These are phyloP conservation scores for Parachlorella kessleri DNA, from an alignment of 139 green algal genomes.

Conservation along the genomic window DNA sequence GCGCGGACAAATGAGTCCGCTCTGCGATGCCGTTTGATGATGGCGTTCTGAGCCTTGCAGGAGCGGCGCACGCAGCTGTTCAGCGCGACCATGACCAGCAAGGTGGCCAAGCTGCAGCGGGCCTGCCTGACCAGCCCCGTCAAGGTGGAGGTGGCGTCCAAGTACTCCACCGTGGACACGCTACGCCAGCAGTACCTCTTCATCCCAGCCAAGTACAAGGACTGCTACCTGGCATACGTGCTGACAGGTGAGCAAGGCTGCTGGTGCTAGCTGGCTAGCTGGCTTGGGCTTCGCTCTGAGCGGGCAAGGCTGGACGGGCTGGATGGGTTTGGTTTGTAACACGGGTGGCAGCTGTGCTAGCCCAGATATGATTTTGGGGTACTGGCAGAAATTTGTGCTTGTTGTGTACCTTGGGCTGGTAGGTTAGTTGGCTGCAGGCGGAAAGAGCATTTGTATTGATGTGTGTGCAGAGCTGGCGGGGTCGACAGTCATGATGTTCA, in stretches of 20 bases:
- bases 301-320: too few species aligned
- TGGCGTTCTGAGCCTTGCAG: background rate
- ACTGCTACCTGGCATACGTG: constrained; percentile 92
- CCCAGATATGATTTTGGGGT: too few species aligned
- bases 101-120: constrained; percentile 98
- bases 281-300: too few species aligned
- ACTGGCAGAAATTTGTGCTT: too few species aligned
- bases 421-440: too few species aligned
- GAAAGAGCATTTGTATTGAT: too few species aligned
- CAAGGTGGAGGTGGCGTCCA: constrained; percentile 95
- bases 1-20: too few species aligned
- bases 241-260: constrained; percentile 80
- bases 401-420: too few species aligned
- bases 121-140: constrained; percentile 93
- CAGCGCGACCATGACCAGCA: constrained; percentile 98
- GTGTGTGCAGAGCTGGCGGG: constrained; percentile 72
- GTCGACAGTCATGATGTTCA: constrained; percentile 89
- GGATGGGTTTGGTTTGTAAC: too few species aligned
- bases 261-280: too few species aligned
- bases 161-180: constrained; percentile 97
- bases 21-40: too few species aligned
- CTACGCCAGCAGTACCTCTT: constrained; percentile 99
- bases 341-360: too few species aligned
- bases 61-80: constrained; percentile 96
- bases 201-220: constrained; percentile 98